Evolutionary conservation across 1,284 basidiomycete species (phyloP).

Genomic region (Heterobasidion annosum): DNA sequence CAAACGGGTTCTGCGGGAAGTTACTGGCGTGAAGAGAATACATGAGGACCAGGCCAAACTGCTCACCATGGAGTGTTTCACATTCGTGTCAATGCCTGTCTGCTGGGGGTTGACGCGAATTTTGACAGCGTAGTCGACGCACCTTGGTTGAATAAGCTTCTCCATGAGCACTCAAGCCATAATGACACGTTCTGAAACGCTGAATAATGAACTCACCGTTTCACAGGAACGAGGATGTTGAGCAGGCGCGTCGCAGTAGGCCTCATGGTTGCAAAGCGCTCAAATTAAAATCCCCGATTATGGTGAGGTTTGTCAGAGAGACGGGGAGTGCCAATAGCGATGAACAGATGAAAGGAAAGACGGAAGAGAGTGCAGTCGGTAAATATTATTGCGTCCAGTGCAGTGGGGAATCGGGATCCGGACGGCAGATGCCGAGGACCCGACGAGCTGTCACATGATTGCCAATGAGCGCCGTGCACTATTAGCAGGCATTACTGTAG

Average conservation of each 20-base stretch:
- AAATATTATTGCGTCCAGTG: too few relatives aligned
- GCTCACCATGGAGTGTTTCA: constrained; percentile 95
- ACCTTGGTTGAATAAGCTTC: constrained; percentile 25
- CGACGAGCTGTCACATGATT: too few relatives aligned
- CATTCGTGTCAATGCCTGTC: constrained; percentile 88
- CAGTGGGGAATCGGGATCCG: too few relatives aligned
- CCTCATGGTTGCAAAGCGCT: constrained; percentile 41
- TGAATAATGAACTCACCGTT: constrained; percentile 50
- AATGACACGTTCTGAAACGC: constrained; percentile 3
- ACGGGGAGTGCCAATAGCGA: too few relatives aligned
- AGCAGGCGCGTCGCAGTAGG: constrained; percentile 65
- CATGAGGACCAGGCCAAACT: neutral
- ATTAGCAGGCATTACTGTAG: too few relatives aligned
- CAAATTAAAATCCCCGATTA: too few relatives aligned
- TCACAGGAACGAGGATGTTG: constrained; percentile 89
- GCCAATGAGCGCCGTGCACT: too few relatives aligned
- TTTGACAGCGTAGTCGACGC: constrained; percentile 84
- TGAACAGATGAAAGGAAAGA: too few relatives aligned
- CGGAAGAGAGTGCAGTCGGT: too few relatives aligned
- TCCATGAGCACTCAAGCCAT: neutral
- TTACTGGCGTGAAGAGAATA: neutral
- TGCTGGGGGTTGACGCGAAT: constrained; percentile 90
- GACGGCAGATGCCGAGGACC: too few relatives aligned
- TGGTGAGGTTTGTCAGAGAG: too few relatives aligned
- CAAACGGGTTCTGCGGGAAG: constrained; percentile 78